phyloP scores from a whole-genome alignment of 148 eudicot genomes.

The Linanthus parryae region DNA sequence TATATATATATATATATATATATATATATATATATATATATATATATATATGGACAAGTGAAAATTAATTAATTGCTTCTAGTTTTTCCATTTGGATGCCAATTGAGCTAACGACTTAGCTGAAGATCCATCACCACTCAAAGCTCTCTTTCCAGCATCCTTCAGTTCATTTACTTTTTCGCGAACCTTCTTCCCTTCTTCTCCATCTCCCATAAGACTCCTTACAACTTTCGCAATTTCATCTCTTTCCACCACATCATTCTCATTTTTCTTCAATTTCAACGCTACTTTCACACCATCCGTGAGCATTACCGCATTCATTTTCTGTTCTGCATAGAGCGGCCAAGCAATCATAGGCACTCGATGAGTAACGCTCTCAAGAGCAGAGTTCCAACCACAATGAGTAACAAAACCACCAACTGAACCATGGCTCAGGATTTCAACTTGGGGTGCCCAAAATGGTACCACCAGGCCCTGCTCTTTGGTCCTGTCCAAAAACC shows the following conservation, averaged over 20 bases:
- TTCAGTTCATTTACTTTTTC: slow-evolving; percentile 7
- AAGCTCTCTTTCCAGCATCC: slow-evolving; percentile 3
- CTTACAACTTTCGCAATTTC: slow-evolving; percentile 4
- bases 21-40: too few species aligned
- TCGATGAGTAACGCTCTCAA: slow-evolving; percentile 14
- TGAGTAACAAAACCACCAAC: slow-evolving; percentile 20
- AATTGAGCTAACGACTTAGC: slow-evolving; percentile 11
- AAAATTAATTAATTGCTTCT: too few species aligned
- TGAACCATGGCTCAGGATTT: slow-evolving; percentile 10
- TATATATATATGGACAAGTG: too few species aligned
- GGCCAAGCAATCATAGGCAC: slow-evolving; percentile 15
- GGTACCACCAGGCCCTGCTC: too few species aligned
- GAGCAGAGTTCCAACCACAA: slow-evolving; percentile 21
- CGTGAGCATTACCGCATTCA: slow-evolving; percentile 11
- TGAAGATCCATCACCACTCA: slow-evolving; percentile 8
- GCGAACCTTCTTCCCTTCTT: slow-evolving; percentile 7
- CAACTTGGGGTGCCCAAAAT: slow-evolving; percentile 21
- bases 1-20: too few species aligned
- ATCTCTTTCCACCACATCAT: slow-evolving; percentile 6
- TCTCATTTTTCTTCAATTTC: too few species aligned
- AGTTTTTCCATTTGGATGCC: too few species aligned
- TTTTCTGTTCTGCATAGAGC: slow-evolving; percentile 6
- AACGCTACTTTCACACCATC: slow-evolving; percentile 13
- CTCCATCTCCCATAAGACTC: slow-evolving; percentile 10
- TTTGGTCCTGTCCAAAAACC: too few species aligned